Evolutionary conservation across 2,329 filamentous ascomycete genomes (phyloP).

Genomic region (Botryosphaeria dothidea): DNA sequence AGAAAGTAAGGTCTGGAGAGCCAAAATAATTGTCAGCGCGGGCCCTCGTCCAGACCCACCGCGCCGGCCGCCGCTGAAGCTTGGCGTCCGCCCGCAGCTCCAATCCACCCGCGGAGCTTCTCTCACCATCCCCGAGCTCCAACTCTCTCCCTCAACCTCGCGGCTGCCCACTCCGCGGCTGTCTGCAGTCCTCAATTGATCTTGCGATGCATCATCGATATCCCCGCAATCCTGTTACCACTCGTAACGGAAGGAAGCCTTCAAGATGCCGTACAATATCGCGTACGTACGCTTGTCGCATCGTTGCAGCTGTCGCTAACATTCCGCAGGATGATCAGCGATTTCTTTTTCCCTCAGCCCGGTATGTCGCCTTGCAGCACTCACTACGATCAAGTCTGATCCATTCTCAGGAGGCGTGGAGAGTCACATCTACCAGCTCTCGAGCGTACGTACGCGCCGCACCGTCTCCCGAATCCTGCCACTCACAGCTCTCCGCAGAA

Average conservation of each 20-base stretch:
- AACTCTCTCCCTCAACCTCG: not conserved
- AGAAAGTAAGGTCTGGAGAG: not conserved
- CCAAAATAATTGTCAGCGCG: constrained; percentile 17
- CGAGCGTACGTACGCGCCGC: constrained; percentile 55
- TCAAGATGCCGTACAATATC: constrained; percentile 68
- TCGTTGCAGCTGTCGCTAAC: constrained; percentile 26
- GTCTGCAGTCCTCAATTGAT: not conserved
- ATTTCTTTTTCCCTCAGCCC: constrained; percentile 98
- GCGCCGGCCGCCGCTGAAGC: not conserved
- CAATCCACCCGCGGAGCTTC: not conserved
- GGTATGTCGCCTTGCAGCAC: constrained; percentile 44
- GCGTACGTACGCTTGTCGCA: constrained; percentile 50
- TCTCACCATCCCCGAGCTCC: constrained; percentile 2
- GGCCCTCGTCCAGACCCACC: constrained; percentile 12
- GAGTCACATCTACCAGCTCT: constrained; percentile 97
- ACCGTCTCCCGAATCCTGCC: not conserved
- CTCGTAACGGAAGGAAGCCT: constrained; percentile 12
- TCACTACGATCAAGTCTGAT: constrained; percentile 21
- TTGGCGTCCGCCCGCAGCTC: not conserved
- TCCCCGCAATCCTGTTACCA: constrained; percentile 4
- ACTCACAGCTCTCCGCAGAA: constrained; percentile 55
- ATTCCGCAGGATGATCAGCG: constrained; percentile 80
- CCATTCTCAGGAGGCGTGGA: constrained; percentile 79
- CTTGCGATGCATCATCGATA: constrained; percentile 26
- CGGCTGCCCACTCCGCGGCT: not conserved